Conservation (phyloP, 345 rosid genomes). For the Brassica carinata region DNA sequence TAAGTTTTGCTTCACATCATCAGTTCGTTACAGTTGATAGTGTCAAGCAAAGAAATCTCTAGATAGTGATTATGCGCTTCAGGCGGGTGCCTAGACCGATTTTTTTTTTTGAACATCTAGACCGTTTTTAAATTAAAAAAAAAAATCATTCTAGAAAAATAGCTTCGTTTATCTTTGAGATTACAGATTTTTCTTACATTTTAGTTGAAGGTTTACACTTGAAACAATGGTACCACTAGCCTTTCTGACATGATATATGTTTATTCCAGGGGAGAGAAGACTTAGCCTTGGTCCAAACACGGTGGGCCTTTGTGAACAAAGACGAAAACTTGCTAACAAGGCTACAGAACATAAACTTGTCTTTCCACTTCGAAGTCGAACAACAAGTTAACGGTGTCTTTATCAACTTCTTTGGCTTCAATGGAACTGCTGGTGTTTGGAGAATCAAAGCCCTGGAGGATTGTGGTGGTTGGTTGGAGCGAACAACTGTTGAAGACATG, state of each 20-base stretch:
- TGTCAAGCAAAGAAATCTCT: too few relatives aligned
- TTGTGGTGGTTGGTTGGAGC: constrained; percentile 94
- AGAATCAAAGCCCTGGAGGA: constrained; percentile 87
- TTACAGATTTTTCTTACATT: too few relatives aligned
- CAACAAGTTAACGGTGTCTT: constrained; percentile 74
- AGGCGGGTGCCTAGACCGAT: too few relatives aligned
- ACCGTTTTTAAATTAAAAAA: too few relatives aligned
- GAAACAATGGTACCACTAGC: too few relatives aligned
- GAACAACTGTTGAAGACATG: constrained; percentile 96
- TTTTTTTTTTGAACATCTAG: too few relatives aligned
- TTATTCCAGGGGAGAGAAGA: constrained; percentile 59
- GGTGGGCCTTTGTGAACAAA: constrained; percentile 72
- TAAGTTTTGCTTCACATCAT: neutral
- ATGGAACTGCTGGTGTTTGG: constrained; percentile 90
- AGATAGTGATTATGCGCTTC: too few relatives aligned
- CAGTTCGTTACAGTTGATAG: neutral
- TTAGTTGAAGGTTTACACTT: too few relatives aligned
- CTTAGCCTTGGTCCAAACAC: constrained; percentile 70
- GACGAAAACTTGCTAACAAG: constrained; percentile 66
- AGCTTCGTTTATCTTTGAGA: neutral
- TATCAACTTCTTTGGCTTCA: constrained; percentile 70
- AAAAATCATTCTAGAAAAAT: too few relatives aligned
- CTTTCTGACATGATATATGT: neutral
- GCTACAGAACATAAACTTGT: constrained; percentile 64
- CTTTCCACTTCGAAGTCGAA: constrained; percentile 75